phyloP scores from a whole-genome alignment of 73 alveolate species.

The Tetrahymena thermophila region DNA sequence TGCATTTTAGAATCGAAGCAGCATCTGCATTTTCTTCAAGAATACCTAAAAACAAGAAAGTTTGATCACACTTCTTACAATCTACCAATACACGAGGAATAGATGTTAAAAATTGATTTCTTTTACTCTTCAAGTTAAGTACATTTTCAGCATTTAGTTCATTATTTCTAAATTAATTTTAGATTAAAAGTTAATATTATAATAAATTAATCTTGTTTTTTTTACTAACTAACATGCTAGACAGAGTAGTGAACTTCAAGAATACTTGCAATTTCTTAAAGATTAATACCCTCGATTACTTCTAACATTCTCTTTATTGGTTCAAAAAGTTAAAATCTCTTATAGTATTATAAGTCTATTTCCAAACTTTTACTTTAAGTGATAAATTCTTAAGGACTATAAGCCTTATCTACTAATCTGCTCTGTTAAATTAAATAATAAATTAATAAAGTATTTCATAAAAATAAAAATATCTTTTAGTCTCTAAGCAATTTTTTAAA shows the following conservation, averaged over 20 bases:
- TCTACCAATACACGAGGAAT: neutral
- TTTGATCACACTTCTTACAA: neutral
- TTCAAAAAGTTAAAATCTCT: conserved; percentile 9
- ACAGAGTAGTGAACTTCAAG: neutral
- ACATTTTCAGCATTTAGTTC: neutral
- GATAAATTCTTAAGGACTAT: conserved; percentile 16
- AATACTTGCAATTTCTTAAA: neutral
- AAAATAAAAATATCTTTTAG: no score
- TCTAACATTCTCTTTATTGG: conserved; percentile 6
- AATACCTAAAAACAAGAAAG: neutral
- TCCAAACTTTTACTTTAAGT: neutral
- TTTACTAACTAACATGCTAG: neutral
- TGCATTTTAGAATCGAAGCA: neutral
- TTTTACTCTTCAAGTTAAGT: neutral
- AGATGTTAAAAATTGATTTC: neutral
- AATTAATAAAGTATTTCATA: neutral
- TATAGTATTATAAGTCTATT: conserved; percentile 15
- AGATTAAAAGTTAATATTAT: neutral
- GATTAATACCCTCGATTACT: neutral
- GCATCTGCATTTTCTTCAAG: neutral
- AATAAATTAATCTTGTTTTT: neutral
- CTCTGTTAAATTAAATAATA: neutral
- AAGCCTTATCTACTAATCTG: conserved; percentile 6
- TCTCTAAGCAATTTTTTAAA: no score
- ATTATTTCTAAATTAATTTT: neutral